Conservation (phyloP, 805 yeast species). For the Sungouiozyma ichnusensis region DNA sequence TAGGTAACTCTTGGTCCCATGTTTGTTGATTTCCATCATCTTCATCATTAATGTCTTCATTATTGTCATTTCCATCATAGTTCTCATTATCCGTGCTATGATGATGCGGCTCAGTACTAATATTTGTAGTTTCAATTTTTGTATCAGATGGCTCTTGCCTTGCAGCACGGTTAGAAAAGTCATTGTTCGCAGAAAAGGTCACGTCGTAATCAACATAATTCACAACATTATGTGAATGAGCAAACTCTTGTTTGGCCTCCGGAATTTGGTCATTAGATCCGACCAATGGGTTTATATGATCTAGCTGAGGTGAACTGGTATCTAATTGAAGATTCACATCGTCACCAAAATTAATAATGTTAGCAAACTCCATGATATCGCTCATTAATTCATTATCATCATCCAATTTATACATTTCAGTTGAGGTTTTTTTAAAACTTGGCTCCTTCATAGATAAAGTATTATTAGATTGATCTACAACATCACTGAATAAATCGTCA, state of each 20-base stretch:
- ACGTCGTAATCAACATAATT: background rate
- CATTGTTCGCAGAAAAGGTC: background rate
- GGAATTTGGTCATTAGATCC: conserved; percentile 4
- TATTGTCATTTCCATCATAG: background rate
- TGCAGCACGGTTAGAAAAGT: background rate
- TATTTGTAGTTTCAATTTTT: background rate
- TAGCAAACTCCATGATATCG: conserved; percentile 37
- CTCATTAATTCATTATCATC: conserved; percentile 30
- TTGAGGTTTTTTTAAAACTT: background rate
- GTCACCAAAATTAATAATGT: conserved; percentile 37
- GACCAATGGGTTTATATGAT: background rate
- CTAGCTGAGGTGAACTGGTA: conserved; percentile 6
- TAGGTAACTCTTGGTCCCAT: background rate
- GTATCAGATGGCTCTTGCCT: background rate
- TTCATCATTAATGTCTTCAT: background rate
- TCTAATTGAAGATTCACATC: conserved; percentile 31
- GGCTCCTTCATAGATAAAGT: background rate
- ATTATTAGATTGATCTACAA: no score
- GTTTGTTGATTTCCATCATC: conserved; percentile 20
- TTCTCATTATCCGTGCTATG: background rate
- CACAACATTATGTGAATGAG: background rate
- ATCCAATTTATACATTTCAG: conserved; percentile 1
- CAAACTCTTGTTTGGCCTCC: no score
- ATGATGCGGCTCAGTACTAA: background rate
- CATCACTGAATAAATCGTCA: background rate